Conservation (phyloP, 352 stramenopile species). For the Pythium brassicae region DNA sequence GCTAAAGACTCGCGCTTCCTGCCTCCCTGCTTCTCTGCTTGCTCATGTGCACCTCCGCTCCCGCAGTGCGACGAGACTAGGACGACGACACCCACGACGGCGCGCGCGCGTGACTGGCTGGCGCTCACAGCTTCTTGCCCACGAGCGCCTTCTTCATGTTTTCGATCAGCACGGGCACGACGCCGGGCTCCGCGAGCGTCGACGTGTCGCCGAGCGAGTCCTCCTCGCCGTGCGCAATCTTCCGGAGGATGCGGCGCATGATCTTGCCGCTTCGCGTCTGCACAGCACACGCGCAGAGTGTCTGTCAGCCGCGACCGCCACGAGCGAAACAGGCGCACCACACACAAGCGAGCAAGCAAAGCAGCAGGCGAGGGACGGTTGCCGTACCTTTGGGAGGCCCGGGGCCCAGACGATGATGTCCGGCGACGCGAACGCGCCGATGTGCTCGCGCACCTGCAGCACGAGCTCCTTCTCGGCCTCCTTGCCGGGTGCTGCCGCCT, state of each 20-base stretch:
- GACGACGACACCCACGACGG: not conserved
- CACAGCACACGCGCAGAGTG: not conserved
- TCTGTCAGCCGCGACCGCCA: not conserved
- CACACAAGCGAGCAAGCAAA: too few relatives aligned
- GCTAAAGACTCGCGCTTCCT: too few relatives aligned
- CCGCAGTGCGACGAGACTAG: conserved; percentile 1
- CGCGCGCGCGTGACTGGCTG: not conserved
- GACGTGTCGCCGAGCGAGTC: conserved; percentile 95
- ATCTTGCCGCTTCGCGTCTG: conserved; percentile 97
- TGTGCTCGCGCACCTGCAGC: conserved; percentile 87
- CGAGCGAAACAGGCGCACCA: too few relatives aligned
- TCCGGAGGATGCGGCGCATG: conserved; percentile 98
- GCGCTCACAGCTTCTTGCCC: conserved; percentile 29
- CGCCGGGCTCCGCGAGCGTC: conserved; percentile 94
- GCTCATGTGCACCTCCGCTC: not conserved
- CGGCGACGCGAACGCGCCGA: conserved; percentile 95
- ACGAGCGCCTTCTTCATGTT: conserved; percentile 76
- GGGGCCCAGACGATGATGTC: conserved; percentile 93
- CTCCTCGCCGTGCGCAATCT: conserved; percentile 95
- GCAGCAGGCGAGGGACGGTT: too few relatives aligned
- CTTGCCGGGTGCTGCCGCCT: conserved; percentile 56
- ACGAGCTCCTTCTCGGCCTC: conserved; percentile 66
- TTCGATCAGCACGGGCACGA: conserved; percentile 92
- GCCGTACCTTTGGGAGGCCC: conserved; percentile 86
- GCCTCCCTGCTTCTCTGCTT: not conserved